phyloP scores from a whole-genome alignment of 169 alveolate genomes.

The Plasmodium gaboni region DNA sequence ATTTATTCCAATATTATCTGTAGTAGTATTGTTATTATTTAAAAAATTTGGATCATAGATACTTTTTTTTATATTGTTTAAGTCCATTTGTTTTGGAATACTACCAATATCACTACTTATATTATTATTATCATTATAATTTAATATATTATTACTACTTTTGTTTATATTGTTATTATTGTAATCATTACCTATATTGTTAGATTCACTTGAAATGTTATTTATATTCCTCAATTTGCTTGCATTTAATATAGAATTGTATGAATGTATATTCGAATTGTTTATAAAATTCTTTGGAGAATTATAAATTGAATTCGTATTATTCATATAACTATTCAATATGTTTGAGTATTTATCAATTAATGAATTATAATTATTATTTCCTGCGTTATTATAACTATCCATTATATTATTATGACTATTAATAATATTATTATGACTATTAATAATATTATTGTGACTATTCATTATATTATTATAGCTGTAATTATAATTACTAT shows the following conservation, averaged over 20 bases:
- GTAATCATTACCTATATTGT: conserved; percentile 3
- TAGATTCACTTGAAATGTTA: not conserved
- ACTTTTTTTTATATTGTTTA: not conserved
- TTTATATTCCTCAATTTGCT: conserved; percentile 23
- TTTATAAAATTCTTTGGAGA: conserved; percentile 12
- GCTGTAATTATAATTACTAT: not conserved
- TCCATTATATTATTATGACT: conserved; percentile 21
- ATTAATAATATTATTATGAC: not conserved
- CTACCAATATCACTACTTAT: not conserved
- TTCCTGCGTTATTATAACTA: not conserved
- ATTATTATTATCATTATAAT: conserved; percentile 8
- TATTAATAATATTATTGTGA: not conserved
- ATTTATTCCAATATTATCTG: conserved; percentile 1
- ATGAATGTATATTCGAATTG: conserved; percentile 24
- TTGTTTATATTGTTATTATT: not conserved
- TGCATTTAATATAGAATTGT: conserved; percentile 25
- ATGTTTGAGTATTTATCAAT: conserved; percentile 71
- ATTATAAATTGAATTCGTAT: conserved; percentile 20
- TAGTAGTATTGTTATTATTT: conserved; percentile 1
- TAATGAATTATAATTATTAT: conserved; percentile 35
- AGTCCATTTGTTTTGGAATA: not conserved
- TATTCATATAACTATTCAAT: conserved; percentile 45
- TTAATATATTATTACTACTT: conserved; percentile 11
- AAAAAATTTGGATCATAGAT: not conserved
- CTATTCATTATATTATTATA: not conserved